Conservation (phyloP, 1,139 yeast species). For the Lodderomyces beijingensis region DNA sequence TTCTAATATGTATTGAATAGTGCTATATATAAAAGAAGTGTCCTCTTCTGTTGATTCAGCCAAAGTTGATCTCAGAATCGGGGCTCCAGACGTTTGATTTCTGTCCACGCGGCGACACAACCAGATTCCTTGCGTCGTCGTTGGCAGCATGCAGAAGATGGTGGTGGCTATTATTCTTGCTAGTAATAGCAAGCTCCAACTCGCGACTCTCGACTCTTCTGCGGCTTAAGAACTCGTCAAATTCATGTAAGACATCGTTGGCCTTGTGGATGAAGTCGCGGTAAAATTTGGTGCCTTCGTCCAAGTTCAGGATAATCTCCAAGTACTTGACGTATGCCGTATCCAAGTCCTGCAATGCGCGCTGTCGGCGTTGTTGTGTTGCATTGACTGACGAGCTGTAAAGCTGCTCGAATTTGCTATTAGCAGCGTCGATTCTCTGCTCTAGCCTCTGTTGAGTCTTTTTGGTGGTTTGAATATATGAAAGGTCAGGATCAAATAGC, state of each 20-base stretch:
- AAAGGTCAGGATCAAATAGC: constrained; percentile 38
- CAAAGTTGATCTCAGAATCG: constrained; percentile 28
- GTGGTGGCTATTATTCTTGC: neutral
- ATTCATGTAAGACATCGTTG: constrained; percentile 41
- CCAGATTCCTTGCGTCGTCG: neutral
- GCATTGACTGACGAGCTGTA: constrained; percentile 18
- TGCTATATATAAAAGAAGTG: too few relatives aligned
- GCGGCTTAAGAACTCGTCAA: constrained; percentile 51
- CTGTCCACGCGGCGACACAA: constrained; percentile 11
- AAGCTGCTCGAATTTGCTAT: constrained; percentile 29
- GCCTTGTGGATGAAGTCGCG: constrained; percentile 54
- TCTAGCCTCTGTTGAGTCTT: constrained; percentile 42
- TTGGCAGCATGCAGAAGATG: neutral
- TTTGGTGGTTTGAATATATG: constrained; percentile 33
- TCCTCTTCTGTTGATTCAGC: constrained; percentile 8
- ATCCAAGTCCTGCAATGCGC: constrained; percentile 52
- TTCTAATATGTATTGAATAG: too few relatives aligned
- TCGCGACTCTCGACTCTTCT: constrained; percentile 49
- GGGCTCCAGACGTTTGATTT: constrained; percentile 29
- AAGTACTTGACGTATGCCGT: constrained; percentile 48
- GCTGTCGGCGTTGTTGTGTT: constrained; percentile 37
- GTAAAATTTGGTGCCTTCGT: constrained; percentile 71
- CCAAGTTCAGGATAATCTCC: constrained; percentile 56
- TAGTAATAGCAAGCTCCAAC: constrained; percentile 6
- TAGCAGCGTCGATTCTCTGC: constrained; percentile 36